Evolutionary conservation across 306 rosid genomes (phyloP).

Genomic region (Quercus dentata): DNA sequence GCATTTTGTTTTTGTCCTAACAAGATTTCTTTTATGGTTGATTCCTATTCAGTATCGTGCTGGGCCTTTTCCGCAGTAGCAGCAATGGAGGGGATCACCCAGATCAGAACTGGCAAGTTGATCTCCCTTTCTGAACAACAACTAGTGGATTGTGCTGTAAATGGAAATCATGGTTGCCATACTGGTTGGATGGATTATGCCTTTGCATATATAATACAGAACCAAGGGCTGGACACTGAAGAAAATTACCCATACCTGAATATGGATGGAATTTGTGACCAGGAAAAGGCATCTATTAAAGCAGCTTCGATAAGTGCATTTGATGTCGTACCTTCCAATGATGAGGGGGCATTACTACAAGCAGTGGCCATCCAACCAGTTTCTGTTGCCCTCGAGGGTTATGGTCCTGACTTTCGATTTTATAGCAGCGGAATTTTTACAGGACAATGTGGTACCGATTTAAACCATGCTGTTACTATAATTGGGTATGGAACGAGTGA

Average conservation of each 20-base stretch:
- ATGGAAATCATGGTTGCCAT: background rate
- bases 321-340: constrained; percentile 7
- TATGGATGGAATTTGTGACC: background rate
- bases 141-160: constrained; percentile 20
- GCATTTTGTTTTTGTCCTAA: background rate
- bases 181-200: background rate
- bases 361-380: constrained; percentile 20
- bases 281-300: background rate
- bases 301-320: constrained; percentile 9
- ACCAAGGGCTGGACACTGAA: constrained; percentile 20
- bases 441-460: background rate
- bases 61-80: constrained; percentile 24
- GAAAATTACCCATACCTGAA: constrained; percentile 9
- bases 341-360: constrained; percentile 16
- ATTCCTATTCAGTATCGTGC: constrained; percentile 1
- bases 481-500: constrained; percentile 22
- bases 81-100: constrained; percentile 7
- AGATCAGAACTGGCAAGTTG: constrained; percentile 18
- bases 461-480: background rate
- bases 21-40: background rate
- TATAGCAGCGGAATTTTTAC: background rate
- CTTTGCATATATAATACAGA: constrained; percentile 10
- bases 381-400: background rate
- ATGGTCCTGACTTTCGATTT: background rate
- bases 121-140: constrained; percentile 15